Evolutionary conservation across 257 asterid species (phyloP).

Genomic region (Solanum appendiculatum): DNA sequence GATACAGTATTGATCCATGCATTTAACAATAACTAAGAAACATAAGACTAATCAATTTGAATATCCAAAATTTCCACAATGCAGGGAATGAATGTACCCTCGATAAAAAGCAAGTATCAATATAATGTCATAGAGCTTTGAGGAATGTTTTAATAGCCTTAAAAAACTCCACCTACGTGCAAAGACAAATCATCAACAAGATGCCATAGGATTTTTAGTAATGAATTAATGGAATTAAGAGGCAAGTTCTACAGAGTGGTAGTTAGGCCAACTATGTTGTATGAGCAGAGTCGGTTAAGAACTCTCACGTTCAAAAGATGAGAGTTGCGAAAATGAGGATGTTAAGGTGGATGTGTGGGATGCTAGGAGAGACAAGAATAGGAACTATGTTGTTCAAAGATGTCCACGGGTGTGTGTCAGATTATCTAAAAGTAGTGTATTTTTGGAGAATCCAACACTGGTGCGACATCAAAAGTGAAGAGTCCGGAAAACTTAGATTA

Average conservation of each 20-base stretch:
- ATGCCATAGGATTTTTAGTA: not conserved
- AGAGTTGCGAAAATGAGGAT: not conserved
- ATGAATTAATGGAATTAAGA: not conserved
- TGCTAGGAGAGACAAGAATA: not conserved
- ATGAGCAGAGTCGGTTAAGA: not conserved
- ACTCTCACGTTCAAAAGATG: not conserved
- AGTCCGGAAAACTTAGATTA: not conserved
- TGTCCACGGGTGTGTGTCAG: too few relatives aligned
- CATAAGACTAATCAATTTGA: not conserved
- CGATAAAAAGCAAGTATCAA: not conserved
- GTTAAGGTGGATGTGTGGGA: not conserved
- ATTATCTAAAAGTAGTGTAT: too few relatives aligned
- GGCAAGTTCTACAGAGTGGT: not conserved
- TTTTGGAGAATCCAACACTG: too few relatives aligned
- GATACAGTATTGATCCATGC: not conserved
- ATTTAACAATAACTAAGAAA: not conserved
- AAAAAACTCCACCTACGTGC: not conserved
- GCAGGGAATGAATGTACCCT: not conserved
- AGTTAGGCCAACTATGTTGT: not conserved
- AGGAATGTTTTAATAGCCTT: not conserved
- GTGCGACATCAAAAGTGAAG: not conserved
- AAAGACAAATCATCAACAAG: not conserved
- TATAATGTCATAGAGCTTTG: not conserved
- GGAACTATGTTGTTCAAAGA: not conserved
- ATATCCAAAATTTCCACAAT: not conserved